Percentiles rank a stretch among this genome's conserved stretches.
These are phyloP conservation scores for Penicillium longicatenatum DNA, from an alignment of 495 filamentous ascomycete genomes.

Conservation along the genomic window DNA sequence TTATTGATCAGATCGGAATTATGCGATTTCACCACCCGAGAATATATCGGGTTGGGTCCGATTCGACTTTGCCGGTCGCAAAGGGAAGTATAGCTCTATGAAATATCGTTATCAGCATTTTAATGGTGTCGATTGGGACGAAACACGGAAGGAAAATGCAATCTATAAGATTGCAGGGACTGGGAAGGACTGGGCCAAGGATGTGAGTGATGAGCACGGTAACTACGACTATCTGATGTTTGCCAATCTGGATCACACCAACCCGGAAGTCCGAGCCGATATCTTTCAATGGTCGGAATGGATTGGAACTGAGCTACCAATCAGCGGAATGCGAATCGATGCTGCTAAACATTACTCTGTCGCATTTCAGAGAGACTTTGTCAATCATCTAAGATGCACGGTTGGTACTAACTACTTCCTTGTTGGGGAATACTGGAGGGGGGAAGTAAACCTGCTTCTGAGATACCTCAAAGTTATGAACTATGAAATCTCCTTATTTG, in stretches of 20 bases:
- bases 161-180: conserved; percentile 69
- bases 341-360: conserved; percentile 72
- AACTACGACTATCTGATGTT: conserved; percentile 76
- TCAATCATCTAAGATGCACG: conserved; percentile 51
- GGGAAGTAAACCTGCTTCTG: conserved; percentile 55
- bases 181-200: conserved; percentile 62
- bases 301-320: conserved; percentile 59
- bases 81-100: conserved; percentile 57
- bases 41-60: conserved; percentile 69
- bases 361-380: conserved; percentile 62
- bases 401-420: conserved; percentile 61
- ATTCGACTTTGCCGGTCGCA: conserved; percentile 65
- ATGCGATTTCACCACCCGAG: conserved; percentile 55
- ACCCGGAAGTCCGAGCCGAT: conserved; percentile 65
- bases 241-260: conserved; percentile 66
- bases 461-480: conserved; percentile 62
- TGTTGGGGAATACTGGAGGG: conserved; percentile 75
- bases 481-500: conserved; percentile 65
- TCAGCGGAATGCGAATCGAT: conserved; percentile 71
- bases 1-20: conserved; percentile 49
- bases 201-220: conserved; percentile 66
- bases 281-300: conserved; percentile 69
- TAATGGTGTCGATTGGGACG: conserved; percentile 68
- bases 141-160: conserved; percentile 53
- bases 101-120: conserved; percentile 73